Evolutionary conservation across 1,139 yeast species (phyloP).

Genomic region (Nakaseomyces delphensis): DNA sequence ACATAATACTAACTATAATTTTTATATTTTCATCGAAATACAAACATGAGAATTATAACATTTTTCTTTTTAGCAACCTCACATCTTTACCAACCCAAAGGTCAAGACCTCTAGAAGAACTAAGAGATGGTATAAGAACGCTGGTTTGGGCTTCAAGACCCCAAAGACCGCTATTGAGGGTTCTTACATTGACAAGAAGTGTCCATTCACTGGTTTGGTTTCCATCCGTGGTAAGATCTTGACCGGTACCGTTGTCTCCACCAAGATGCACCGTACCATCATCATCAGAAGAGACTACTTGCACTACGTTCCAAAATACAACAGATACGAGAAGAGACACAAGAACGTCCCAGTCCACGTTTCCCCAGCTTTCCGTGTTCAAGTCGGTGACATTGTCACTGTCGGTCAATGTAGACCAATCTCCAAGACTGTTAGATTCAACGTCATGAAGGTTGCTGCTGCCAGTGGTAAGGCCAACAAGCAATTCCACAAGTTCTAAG

Average conservation of each 20-base stretch:
- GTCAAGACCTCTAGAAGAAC: conserved; percentile 97
- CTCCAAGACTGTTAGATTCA: conserved; percentile 99
- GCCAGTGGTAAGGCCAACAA: conserved; percentile 79
- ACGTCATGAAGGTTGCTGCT: conserved; percentile 93
- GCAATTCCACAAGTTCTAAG: conserved; percentile 95
- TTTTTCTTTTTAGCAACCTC: conserved; percentile 71
- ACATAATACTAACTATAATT: no score
- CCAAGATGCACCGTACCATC: conserved; percentile 99
- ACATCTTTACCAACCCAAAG: conserved; percentile 99
- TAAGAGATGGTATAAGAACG: conserved; percentile 99
- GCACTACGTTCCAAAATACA: conserved; percentile 99
- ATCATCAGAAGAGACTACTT: conserved; percentile 99
- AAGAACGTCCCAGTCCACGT: conserved; percentile 99
- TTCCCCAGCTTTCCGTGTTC: conserved; percentile 99
- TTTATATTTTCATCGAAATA: no score
- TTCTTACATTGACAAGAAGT: conserved; percentile 98
- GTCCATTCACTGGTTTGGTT: conserved; percentile 95
- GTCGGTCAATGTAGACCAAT: conserved; percentile 99
- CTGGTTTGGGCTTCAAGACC: conserved; percentile 99
- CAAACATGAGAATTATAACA: background rate
- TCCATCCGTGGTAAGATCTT: conserved; percentile 99
- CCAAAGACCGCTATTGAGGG: conserved; percentile 98
- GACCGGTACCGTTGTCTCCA: conserved; percentile 97
- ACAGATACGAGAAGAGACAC: conserved; percentile 99
- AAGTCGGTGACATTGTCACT: conserved; percentile 97